These are phyloP conservation scores for Hemileccinum rubropunctum DNA, from an alignment of 768 basidiomycete species.

Conservation along the genomic window DNA sequence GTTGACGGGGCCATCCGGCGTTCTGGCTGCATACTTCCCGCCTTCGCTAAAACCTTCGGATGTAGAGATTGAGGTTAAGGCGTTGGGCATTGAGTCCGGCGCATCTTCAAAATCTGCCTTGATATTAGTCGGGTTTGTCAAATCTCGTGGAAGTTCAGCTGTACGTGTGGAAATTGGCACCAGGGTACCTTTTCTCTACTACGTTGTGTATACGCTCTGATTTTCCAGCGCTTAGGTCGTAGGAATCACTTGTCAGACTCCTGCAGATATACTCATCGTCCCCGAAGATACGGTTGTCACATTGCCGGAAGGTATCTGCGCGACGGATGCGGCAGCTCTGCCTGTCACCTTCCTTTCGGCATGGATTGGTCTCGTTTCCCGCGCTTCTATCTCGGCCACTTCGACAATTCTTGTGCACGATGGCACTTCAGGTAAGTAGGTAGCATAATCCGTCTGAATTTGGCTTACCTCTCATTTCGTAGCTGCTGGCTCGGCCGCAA, in stretches of 20 bases:
- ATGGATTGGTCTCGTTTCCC: constrained; percentile 26
- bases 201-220: neutral
- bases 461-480: neutral
- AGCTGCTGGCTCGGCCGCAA: constrained; percentile 25
- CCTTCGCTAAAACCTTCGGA: constrained; percentile 15
- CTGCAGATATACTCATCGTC: constrained; percentile 15
- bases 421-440: constrained; percentile 22
- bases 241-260: constrained; percentile 16
- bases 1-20: constrained; percentile 7
- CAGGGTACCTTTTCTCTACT: constrained; percentile 1
- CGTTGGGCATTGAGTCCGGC: constrained; percentile 7
- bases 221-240: constrained; percentile 10
- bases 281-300: constrained; percentile 8
- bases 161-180: constrained; percentile 3
- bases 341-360: constrained; percentile 23
- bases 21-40: constrained; percentile 20
- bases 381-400: constrained; percentile 16
- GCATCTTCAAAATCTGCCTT: constrained; percentile 12
- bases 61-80: constrained; percentile 18
- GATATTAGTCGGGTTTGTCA: constrained; percentile 18
- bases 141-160: constrained; percentile 14
- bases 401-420: constrained; percentile 28
- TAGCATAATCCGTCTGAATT: neutral
- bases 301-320: constrained; percentile 13
- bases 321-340: constrained; percentile 21